Evolutionary conservation across 805 yeast species (phyloP).

Genomic region (Ogataea dorogensis): DNA sequence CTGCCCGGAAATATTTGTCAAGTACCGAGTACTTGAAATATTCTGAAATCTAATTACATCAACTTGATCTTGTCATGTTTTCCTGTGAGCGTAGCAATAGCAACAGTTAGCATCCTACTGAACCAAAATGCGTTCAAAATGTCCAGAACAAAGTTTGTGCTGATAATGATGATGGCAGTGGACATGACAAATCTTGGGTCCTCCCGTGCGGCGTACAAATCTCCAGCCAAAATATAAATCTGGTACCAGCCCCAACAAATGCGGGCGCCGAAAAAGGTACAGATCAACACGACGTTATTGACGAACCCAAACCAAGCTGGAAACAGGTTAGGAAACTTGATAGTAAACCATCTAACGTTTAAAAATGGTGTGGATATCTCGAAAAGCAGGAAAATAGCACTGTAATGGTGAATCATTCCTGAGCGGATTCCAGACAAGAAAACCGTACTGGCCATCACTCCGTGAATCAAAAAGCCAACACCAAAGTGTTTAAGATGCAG

Average conservation of each 20-base stretch:
- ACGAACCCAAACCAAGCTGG: constrained; percentile 31
- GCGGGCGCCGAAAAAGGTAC: constrained; percentile 35
- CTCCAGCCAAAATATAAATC: constrained; percentile 27
- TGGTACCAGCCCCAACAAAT: constrained; percentile 42
- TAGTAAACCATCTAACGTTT: constrained; percentile 37
- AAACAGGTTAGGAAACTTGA: constrained; percentile 29
- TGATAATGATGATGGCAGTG: constrained; percentile 29
- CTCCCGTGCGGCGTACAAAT: constrained; percentile 27
- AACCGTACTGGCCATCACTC: constrained; percentile 35
- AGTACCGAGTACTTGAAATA: constrained; percentile 40
- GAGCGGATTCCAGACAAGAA: constrained; percentile 27
- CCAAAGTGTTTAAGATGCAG: constrained; percentile 32
- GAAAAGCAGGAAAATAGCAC: constrained; percentile 36
- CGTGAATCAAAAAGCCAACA: constrained; percentile 37
- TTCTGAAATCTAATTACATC: constrained; percentile 29
- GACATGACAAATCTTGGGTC: constrained; percentile 30
- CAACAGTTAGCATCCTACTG: constrained; percentile 37
- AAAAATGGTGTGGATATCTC: constrained; percentile 39
- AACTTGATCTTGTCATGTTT: constrained; percentile 31
- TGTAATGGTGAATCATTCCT: constrained; percentile 34
- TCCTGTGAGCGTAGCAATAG: constrained; percentile 34
- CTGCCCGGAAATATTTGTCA: constrained; percentile 53
- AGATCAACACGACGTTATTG: constrained; percentile 35
- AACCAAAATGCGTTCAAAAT: constrained; percentile 38
- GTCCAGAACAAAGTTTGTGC: constrained; percentile 35